Percentiles rank a stretch among this genome's conserved stretches.
Evolutionary conservation across 1,284 basidiomycete genomes (phyloP).

Genomic region (Ganoderma lingzhi): DNA sequence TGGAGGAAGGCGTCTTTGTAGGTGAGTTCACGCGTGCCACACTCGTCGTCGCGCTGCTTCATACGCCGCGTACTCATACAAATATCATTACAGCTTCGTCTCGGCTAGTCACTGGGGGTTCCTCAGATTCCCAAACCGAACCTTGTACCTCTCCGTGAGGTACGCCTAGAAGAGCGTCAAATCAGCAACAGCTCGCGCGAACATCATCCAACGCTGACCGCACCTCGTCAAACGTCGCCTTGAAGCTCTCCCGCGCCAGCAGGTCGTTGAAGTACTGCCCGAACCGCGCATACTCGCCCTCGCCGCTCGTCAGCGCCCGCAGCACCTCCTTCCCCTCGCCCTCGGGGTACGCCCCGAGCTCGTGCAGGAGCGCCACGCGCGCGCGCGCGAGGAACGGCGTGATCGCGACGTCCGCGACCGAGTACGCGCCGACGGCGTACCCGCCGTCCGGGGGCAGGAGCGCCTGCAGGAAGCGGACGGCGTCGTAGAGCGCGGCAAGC

Average conservation of each 20-base stretch:
- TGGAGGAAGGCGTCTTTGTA: background rate
- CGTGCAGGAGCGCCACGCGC: slow-evolving; percentile 24
- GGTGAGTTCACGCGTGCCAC: background rate
- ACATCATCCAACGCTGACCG: background rate
- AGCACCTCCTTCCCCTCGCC: slow-evolving; percentile 30
- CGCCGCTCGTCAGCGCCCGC: slow-evolving; percentile 12
- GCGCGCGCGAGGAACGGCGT: slow-evolving; percentile 29
- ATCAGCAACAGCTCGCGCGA: background rate
- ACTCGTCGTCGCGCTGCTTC: background rate
- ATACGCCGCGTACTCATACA: background rate
- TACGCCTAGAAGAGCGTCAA: slow-evolving; percentile 12
- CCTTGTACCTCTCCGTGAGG: slow-evolving; percentile 22
- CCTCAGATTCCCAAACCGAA: slow-evolving; percentile 18
- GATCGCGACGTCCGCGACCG: slow-evolving; percentile 29
- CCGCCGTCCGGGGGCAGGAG: slow-evolving; percentile 36
- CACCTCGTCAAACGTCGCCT: slow-evolving; percentile 44
- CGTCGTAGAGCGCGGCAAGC: slow-evolving; percentile 48
- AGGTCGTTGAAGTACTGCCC: slow-evolving; percentile 40
- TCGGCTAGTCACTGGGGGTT: slow-evolving; percentile 9
- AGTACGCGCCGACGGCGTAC: slow-evolving; percentile 28
- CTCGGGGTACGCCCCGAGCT: slow-evolving; percentile 25
- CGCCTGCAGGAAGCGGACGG: slow-evolving; percentile 41
- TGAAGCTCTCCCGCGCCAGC: slow-evolving; percentile 41
- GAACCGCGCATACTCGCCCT: slow-evolving; percentile 41
- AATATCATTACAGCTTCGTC: background rate